phyloP scores from a whole-genome alignment of 768 basidiomycete species.

The Phanerochaete carnosa region DNA sequence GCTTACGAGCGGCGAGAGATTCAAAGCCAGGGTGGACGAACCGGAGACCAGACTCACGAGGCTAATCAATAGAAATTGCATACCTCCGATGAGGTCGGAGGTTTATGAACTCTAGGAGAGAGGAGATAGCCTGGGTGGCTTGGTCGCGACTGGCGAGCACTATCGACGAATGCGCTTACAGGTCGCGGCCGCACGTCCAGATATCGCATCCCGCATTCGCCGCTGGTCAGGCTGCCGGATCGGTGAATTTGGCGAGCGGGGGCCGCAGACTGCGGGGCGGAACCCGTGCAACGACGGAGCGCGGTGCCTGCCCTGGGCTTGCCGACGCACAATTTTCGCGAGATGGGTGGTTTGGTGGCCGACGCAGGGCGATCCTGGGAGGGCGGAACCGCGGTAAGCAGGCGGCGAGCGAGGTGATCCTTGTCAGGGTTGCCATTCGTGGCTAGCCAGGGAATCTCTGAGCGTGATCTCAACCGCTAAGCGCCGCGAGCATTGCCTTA shows the following conservation, averaged over 20 bases:
- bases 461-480: not conserved
- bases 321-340: not conserved
- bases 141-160: not conserved
- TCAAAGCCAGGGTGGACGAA: not conserved
- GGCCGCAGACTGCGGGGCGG: not conserved
- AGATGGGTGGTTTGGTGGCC: not conserved
- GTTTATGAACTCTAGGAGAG: not conserved
- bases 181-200: not conserved
- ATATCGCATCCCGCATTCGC: too few species aligned
- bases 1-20: not conserved
- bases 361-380: slow-evolving; percentile 1
- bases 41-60: slow-evolving; percentile 3
- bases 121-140: not conserved
- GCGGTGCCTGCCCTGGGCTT: not conserved
- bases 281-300: not conserved
- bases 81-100: slow-evolving; percentile 10
- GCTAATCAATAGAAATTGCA: not conserved
- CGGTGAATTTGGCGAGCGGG: not conserved
- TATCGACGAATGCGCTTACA: not conserved
- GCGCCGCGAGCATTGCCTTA: not conserved
- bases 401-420: not conserved
- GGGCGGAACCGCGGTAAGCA: slow-evolving; percentile 12
- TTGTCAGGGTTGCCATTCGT: slow-evolving; percentile 3
- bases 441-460: not conserved
- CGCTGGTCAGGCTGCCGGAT: not conserved